These are phyloP conservation scores for Botrytis paeoniae DNA, from an alignment of 2,329 filamentous ascomycete genomes.

Conservation along the genomic window DNA sequence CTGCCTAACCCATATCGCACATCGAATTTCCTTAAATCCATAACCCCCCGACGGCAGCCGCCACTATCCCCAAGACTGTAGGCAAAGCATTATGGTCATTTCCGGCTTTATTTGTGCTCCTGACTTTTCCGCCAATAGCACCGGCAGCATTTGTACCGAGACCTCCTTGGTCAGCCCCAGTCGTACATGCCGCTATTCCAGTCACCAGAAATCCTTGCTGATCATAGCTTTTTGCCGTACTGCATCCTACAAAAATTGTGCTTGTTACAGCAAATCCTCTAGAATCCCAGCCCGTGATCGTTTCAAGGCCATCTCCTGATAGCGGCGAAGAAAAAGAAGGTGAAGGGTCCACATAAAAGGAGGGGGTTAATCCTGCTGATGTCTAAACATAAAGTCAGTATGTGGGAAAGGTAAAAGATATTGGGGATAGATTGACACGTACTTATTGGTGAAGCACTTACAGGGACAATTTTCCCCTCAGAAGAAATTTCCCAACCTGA, in stretches of 20 bases:
- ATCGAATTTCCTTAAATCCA: slow-evolving; percentile 2
- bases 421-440: slow-evolving; percentile 42
- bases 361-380: slow-evolving; percentile 50
- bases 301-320: slow-evolving; percentile 34
- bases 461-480: slow-evolving; percentile 75
- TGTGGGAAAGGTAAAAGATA: slow-evolving; percentile 21
- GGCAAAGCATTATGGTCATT: slow-evolving; percentile 20
- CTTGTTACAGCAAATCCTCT: slow-evolving; percentile 49
- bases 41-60: background rate
- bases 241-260: slow-evolving; percentile 41
- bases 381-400: slow-evolving; percentile 35
- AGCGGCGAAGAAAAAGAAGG: slow-evolving; percentile 44
- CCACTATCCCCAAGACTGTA: slow-evolving; percentile 4
- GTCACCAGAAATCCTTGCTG: slow-evolving; percentile 45
- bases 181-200: slow-evolving; percentile 16
- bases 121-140: slow-evolving; percentile 26
- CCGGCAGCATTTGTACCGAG: slow-evolving; percentile 24
- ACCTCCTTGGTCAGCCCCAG: slow-evolving; percentile 15
- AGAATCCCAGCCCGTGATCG: slow-evolving; percentile 47
- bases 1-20: background rate
- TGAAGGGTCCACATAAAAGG: slow-evolving; percentile 48
- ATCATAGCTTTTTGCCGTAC: slow-evolving; percentile 44
- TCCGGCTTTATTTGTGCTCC: slow-evolving; percentile 27
- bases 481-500: slow-evolving; percentile 77
- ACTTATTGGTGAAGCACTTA: slow-evolving; percentile 65